Evolutionary conservation across 805 yeast species (phyloP).

Genomic region (Candida krabiensis): DNA sequence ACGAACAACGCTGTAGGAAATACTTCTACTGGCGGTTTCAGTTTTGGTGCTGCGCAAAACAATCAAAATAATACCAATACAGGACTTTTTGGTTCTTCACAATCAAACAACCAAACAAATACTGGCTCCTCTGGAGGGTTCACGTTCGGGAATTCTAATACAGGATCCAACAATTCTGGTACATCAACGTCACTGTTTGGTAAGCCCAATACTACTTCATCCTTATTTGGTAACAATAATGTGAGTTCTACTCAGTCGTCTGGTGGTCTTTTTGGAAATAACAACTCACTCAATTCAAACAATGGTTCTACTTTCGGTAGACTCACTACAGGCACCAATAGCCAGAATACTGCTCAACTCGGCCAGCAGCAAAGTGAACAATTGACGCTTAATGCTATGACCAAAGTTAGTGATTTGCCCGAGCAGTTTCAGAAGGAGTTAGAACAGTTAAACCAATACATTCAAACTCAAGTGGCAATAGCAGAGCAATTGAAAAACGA

Average conservation of each 20-base stretch:
- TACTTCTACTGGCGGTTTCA: background rate
- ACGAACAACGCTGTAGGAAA: background rate
- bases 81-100: background rate
- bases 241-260: constrained; percentile 6
- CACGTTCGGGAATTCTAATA: constrained; percentile 11
- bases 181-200: background rate
- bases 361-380: constrained; percentile 40
- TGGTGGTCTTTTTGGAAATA: constrained; percentile 5
- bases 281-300: too few relatives aligned
- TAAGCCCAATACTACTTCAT: constrained; percentile 18
- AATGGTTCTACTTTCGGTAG: constrained; percentile 14
- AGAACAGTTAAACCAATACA: constrained; percentile 68
- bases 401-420: constrained; percentile 73
- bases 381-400: constrained; percentile 65
- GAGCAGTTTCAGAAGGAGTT: constrained; percentile 67
- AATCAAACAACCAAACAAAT: constrained; percentile 10
- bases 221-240: constrained; percentile 28
- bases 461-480: constrained; percentile 70
- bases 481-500: constrained; percentile 68
- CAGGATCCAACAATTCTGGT: background rate
- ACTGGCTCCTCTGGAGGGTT: constrained; percentile 8
- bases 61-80: too few relatives aligned
- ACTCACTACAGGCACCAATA: constrained; percentile 18
- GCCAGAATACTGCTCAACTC: constrained; percentile 11
- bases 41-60: constrained; percentile 9